Percentiles rank a stretch among this genome's conserved stretches.
These are phyloP conservation scores for Didymosphaeria variabile DNA, from an alignment of 2,329 filamentous ascomycete species.

Conservation along the genomic window DNA sequence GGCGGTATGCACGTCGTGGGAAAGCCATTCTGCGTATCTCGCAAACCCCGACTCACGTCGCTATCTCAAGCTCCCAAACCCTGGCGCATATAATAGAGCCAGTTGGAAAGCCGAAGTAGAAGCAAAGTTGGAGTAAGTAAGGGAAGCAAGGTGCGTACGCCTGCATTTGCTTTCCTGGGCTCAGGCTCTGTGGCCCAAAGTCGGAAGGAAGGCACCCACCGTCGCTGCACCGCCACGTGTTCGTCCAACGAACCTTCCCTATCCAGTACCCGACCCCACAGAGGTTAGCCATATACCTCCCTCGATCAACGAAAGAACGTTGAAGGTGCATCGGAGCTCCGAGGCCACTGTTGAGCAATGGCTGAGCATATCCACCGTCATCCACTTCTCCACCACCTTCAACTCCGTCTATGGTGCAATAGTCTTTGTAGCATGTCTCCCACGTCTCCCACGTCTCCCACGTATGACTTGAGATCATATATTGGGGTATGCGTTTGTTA, in stretches of 20 bases:
- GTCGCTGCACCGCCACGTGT: constrained; percentile 14
- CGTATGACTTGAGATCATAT: constrained; percentile 15
- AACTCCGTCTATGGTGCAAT: background rate
- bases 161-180: background rate
- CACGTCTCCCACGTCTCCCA: constrained; percentile 13
- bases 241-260: background rate
- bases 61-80: too few species aligned
- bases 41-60: too few species aligned
- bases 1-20: background rate
- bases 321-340: too few species aligned
- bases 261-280: background rate
- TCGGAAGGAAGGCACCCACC: constrained; percentile 1
- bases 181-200: background rate
- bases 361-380: background rate
- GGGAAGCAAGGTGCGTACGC: background rate
- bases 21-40: background rate
- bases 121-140: background rate
- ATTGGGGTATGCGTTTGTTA: constrained; percentile 4
- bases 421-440: constrained; percentile 10
- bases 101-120: background rate
- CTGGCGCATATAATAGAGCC: too few species aligned
- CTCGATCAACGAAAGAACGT: background rate
- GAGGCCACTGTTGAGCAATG: background rate
- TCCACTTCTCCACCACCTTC: background rate
- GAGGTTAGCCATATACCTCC: background rate